A percentile compares a stretch with the other conserved stretches of the same genome.
Conservation (phyloP, 495 filamentous ascomycete species). For the Penicillium tannophilum region DNA sequence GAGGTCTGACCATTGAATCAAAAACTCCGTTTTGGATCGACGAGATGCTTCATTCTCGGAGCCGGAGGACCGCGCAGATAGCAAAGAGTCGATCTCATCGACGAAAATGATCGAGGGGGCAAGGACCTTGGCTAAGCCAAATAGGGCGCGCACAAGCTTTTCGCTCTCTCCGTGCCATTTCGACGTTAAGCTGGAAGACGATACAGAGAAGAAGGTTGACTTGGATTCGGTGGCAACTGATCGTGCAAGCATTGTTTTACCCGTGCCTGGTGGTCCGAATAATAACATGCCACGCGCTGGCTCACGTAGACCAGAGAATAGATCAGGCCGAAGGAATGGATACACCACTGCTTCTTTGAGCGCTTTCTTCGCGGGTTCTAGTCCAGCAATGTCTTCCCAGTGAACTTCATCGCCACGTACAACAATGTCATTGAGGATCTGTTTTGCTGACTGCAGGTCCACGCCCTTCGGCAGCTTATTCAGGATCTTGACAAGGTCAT, state of each 20-base stretch:
- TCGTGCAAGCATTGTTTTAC: slow-evolving; percentile 96
- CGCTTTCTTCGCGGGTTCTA: slow-evolving; percentile 88
- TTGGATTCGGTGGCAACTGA: slow-evolving; percentile 94
- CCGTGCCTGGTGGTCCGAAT: slow-evolving; percentile 94
- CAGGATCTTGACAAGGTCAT: slow-evolving; percentile 61
- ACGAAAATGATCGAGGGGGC: slow-evolving; percentile 98
- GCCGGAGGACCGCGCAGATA: slow-evolving; percentile 78
- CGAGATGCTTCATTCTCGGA: slow-evolving; percentile 93
- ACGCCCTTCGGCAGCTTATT: slow-evolving; percentile 78
- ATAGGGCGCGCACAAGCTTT: slow-evolving; percentile 93
- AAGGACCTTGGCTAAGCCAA: slow-evolving; percentile 83
- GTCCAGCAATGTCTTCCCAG: slow-evolving; percentile 91
- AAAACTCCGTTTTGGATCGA: slow-evolving; percentile 95
- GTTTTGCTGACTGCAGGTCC: slow-evolving; percentile 78
- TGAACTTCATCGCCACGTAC: slow-evolving; percentile 92
- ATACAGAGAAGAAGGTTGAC: slow-evolving; percentile 97
- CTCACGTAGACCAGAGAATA: slow-evolving; percentile 94
- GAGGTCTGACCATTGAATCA: slow-evolving; percentile 96
- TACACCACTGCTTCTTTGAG: slow-evolving; percentile 97
- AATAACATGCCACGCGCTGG: slow-evolving; percentile 94
- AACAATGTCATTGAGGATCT: slow-evolving; percentile 96
- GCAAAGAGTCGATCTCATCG: slow-evolving; percentile 95
- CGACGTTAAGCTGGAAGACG: slow-evolving; percentile 87
- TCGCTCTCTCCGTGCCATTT: slow-evolving; percentile 98
- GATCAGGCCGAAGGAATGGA: slow-evolving; percentile 91